These are phyloP conservation scores for Mortierella sp. DNA, from an alignment of 371 early-diverging fungal species.

Conservation along the genomic window DNA sequence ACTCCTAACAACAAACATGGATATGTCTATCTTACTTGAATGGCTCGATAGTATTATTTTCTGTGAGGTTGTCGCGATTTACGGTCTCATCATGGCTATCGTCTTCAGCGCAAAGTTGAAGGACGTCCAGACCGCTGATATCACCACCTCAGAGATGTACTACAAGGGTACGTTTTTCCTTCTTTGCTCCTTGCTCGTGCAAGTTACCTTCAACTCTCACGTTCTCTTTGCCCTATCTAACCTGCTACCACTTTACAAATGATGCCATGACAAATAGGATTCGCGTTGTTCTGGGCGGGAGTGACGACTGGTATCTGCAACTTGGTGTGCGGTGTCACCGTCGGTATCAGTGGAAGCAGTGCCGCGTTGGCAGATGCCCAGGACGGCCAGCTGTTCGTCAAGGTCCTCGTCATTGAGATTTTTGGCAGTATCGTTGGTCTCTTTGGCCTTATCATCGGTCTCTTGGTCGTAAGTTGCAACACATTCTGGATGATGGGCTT, in stretches of 20 bases:
- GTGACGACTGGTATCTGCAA: constrained; percentile 96
- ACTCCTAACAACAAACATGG: neutral
- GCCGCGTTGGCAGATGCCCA: constrained; percentile 98
- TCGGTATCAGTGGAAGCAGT: constrained; percentile 95
- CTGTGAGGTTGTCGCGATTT: constrained; percentile 99
- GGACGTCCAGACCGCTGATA: constrained; percentile 58
- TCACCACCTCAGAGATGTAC: constrained; percentile 60
- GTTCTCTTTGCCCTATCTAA: neutral
- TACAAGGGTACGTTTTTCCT: constrained; percentile 59
- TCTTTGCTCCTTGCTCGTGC: neutral
- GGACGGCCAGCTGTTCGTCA: constrained; percentile 95
- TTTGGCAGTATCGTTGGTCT: constrained; percentile 97
- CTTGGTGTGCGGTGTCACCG: constrained; percentile 93
- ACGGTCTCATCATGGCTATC: constrained; percentile 98
- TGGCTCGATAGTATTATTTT: constrained; percentile 85
- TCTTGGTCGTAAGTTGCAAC: constrained; percentile 70
- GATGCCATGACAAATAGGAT: constrained; percentile 65
- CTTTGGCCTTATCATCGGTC: constrained; percentile 94
- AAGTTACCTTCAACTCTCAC: too few species aligned
- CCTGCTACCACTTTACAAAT: neutral
- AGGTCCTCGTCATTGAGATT: constrained; percentile 96
- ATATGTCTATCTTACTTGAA: neutral
- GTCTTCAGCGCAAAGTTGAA: constrained; percentile 91
- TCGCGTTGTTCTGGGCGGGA: constrained; percentile 97
- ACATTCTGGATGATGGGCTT: too few species aligned